Evolutionary conservation across 805 yeast species (phyloP).

Genomic region (Candida easanensis): DNA sequence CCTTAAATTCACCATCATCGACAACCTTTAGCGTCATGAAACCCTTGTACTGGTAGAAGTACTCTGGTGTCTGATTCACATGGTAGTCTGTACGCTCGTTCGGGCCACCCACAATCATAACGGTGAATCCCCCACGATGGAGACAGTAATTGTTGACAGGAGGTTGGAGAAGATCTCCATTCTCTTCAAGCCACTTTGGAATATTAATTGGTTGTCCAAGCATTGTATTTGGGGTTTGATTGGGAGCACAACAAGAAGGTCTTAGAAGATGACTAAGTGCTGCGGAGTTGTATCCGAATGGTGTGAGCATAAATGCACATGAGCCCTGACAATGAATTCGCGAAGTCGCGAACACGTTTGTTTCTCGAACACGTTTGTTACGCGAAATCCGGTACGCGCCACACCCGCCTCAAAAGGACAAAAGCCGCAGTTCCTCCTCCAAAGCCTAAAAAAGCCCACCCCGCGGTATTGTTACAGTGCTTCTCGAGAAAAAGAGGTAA

Average conservation of each 20-base stretch:
- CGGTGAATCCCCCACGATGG: slow-evolving; percentile 89
- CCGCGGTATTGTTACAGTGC: no score
- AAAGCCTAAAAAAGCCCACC: no score
- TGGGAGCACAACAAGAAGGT: no score
- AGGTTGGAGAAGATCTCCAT: slow-evolving; percentile 73
- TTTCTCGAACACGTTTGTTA: background rate
- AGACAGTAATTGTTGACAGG: slow-evolving; percentile 91
- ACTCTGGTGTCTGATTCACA: slow-evolving; percentile 91
- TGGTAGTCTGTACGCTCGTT: slow-evolving; percentile 93
- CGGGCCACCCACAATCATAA: slow-evolving; percentile 96
- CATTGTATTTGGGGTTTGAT: slow-evolving; percentile 15
- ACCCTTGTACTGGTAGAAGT: slow-evolving; percentile 87
- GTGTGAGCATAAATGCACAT: background rate
- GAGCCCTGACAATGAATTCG: slow-evolving; percentile 3
- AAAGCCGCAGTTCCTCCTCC: no score
- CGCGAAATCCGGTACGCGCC: background rate
- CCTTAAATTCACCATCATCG: slow-evolving; percentile 72
- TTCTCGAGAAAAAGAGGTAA: no score
- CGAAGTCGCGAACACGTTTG: background rate
- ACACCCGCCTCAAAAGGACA: no score
- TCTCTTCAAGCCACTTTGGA: slow-evolving; percentile 76
- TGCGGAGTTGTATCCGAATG: background rate
- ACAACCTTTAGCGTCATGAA: slow-evolving; percentile 82
- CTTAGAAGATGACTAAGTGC: no score
- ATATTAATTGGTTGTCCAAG: slow-evolving; percentile 71